A percentile compares a stretch with the other conserved stretches of the same genome.
Conservation (phyloP, 768 basidiomycete species). For the Pulveroboletus sp. region DNA sequence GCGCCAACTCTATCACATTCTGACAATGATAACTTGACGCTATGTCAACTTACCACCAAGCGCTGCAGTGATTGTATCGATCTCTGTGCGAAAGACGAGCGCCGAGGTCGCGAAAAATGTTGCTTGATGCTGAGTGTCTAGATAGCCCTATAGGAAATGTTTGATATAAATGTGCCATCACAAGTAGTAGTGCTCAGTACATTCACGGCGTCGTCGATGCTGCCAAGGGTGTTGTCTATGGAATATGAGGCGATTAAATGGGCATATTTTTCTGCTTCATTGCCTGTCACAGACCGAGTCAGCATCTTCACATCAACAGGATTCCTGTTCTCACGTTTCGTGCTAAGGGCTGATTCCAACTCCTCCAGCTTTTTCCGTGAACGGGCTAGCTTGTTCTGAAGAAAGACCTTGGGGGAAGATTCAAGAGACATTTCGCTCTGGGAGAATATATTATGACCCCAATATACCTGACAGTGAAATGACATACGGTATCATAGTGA, state of each 20-base stretch:
- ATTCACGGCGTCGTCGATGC: conserved; percentile 40
- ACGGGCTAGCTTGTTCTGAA: conserved; percentile 74
- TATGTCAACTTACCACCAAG: conserved; percentile 53
- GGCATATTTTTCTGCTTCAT: conserved; percentile 51
- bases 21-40: not conserved
- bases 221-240: conserved; percentile 48
- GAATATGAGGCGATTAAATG: conserved; percentile 47
- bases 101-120: conserved; percentile 53
- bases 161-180: conserved; percentile 1
- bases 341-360: conserved; percentile 50
- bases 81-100: conserved; percentile 59
- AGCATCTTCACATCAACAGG: not conserved
- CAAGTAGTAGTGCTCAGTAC: conserved; percentile 7
- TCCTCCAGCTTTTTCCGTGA: conserved; percentile 64
- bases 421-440: conserved; percentile 57
- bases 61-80: conserved; percentile 54
- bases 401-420: conserved; percentile 66
- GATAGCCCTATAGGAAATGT: conserved; percentile 45
- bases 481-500: conserved; percentile 73
- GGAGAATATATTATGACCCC: conserved; percentile 2
- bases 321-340: conserved; percentile 51
- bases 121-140: conserved; percentile 63
- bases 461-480: not conserved
- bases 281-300: conserved; percentile 36
- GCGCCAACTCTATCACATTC: conserved; percentile 10